phyloP scores from a whole-genome alignment of 192 early-diverging fungal genomes.

The Helicostylum pulchrum region DNA sequence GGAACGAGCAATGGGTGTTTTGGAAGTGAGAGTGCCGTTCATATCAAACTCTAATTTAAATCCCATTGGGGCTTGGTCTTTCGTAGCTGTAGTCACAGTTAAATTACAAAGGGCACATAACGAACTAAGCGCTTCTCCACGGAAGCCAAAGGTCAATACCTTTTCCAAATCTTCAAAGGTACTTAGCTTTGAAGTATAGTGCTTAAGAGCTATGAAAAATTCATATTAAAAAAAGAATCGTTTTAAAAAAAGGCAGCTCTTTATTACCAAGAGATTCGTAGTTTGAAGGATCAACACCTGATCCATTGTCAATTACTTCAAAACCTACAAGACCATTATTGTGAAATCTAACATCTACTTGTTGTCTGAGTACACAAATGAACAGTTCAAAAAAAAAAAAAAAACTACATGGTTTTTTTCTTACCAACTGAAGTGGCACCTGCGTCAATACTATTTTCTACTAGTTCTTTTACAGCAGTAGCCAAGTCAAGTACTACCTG shows the following conservation, averaged over 20 bases:
- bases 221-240: background rate
- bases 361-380: background rate
- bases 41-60: constrained; percentile 66
- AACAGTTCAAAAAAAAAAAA: background rate
- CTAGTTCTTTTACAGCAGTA: constrained; percentile 86
- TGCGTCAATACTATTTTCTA: constrained; percentile 94
- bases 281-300: constrained; percentile 66
- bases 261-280: constrained; percentile 61
- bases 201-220: constrained; percentile 66
- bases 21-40: constrained; percentile 53
- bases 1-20: constrained; percentile 51
- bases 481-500: constrained; percentile 86
- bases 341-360: constrained; percentile 71
- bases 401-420: background rate
- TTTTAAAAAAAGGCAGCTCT: background rate
- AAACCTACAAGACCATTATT: constrained; percentile 65
- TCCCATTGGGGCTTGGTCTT: constrained; percentile 54
- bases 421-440: constrained; percentile 69
- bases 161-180: constrained; percentile 74
- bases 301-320: constrained; percentile 85
- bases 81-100: constrained; percentile 66
- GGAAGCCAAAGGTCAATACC: constrained; percentile 87
- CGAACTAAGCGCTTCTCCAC: constrained; percentile 91
- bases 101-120: constrained; percentile 75
- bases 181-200: constrained; percentile 83